Base-by-base conservation (phyloP, 441 rosid genomes). In the Arabidopsis hybrid region DNA sequence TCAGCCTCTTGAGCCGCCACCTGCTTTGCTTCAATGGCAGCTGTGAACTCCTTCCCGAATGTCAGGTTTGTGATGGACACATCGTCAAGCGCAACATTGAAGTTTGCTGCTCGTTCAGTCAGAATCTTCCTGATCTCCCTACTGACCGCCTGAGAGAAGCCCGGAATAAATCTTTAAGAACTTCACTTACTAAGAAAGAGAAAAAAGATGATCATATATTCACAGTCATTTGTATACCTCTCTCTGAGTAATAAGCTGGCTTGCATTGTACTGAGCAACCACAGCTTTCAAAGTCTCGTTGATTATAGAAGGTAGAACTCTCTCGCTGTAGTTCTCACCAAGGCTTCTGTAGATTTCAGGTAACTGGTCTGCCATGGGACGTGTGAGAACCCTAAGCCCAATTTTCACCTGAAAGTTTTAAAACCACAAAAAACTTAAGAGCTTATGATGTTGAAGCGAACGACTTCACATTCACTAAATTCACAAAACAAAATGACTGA, bases 1-100 rank as follows among this genome's bases (percentile, higher is more conserved):
- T 89, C 96, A 61, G 95, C 97, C 69, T 91, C 98, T 80, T 93
- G 98, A 17, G 96, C 98, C 0, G 97, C 96, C 69, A 93, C 97
- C 73, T 93, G 97, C 55, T 91, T 93, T 35, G 97, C 92, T 76
- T 93, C 97, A 67, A 93, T 93, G 35, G 96, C 97, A 72, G 95
- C 93, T 0, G 96, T 93, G 72, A 91, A 93, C 83, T 93, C 98
- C 80, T 78, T 93, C 53, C 97, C 97, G 43, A 93, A 93, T 51
- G 98, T 93, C 74, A 93, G 87, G 83, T 80, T 84, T 0, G 97
- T 93, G 69, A 91, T 91, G 82, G 98, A 91, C 12, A 93, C 98
- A 80, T 93, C 98, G 69, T 93, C 97, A 10, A 93, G 81, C 0
- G 87, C 95, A 43, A 93, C 71, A 79, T 85, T 84, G 65, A 93